Evolutionary conservation across 1,139 yeast genomes (phyloP), one percentile per base, ranked within the genome.

Genomic region (Wickerhamomyces sp.): DNA sequence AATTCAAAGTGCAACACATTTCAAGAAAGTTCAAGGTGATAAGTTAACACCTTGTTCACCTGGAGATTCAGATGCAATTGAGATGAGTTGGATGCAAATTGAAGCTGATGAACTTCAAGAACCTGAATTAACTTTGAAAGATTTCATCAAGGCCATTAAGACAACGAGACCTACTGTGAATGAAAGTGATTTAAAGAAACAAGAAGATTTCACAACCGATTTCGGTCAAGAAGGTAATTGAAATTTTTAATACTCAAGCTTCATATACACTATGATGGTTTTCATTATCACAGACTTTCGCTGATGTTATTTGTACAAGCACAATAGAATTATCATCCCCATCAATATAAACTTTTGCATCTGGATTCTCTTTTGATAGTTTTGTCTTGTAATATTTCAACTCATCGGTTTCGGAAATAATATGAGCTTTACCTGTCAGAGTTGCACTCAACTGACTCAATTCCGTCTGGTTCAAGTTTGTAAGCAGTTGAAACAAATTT

Each of bases 161-260:
- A 78, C 80, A 32, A 87, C 95, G 41, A 74, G 97, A 55, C 98
- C 98, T 14, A 93, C 98, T 0, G 98, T 93, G 29, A 93, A 91
- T 55, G 79, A 72, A 31, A 72, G 72, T 12, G 99, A 93, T 58
- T 74, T 91, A 45, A 68, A 67, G 44, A 84, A 82, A 55, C 97
- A 91, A 61, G 75, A 78, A 36, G 84, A 86, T 46, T 93, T 93
- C 56, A 93, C 99, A 0, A 72, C 72, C 31, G 98, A 93, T 61
- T 93, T 91, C 59, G 98, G 98, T 33, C 96, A 89, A 55, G 98
- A 91, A 60, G 98, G 98, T 37, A 86, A 85, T 56, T 87, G 54
- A 49, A 23, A 9, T 13, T 9, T 23, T 7, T 23, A 23, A 6
- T 9, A 11, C 14, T n/a, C 12, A 11, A 6, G 14, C 77, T 45